Percentiles rank a stretch among this genome's conserved stretches.
Evolutionary conservation across 2,329 filamentous ascomycete species (phyloP).

Genomic region (Pseudogymnoascus sp.): DNA sequence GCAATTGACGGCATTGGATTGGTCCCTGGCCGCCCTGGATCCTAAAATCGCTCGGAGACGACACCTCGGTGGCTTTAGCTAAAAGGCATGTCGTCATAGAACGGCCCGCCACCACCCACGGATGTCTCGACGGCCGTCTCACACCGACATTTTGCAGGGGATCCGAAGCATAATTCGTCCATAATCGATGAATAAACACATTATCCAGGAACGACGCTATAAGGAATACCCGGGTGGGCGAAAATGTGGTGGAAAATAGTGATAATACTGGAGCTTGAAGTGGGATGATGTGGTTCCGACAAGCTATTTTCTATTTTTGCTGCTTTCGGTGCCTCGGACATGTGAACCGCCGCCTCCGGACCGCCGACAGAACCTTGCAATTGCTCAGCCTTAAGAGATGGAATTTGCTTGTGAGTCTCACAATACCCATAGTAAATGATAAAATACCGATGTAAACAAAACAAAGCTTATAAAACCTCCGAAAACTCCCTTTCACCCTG

Average conservation of each 20-base stretch:
- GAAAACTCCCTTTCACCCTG: constrained; percentile 1
- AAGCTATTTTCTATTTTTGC: constrained; percentile 2
- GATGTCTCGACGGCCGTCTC: constrained; percentile 1
- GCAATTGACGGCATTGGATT: neutral
- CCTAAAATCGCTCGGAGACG: neutral
- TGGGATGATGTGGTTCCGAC: neutral
- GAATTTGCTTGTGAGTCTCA: neutral
- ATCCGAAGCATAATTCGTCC: neutral
- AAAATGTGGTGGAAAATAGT: neutral
- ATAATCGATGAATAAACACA: constrained; percentile 3
- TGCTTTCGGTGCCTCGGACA: neutral
- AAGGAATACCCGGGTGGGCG: neutral
- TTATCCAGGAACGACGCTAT: neutral
- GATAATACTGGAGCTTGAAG: constrained; percentile 2
- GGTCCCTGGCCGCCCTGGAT: constrained; percentile 1
- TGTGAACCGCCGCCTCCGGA: neutral
- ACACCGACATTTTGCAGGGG: neutral
- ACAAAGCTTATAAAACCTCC: neutral
- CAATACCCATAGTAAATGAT: neutral
- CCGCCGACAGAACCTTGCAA: neutral
- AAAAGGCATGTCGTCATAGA: constrained; percentile 5
- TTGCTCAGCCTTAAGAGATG: neutral
- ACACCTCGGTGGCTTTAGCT: neutral
- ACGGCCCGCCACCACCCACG: neutral
- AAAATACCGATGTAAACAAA: neutral